Evolutionary conservation across 495 filamentous ascomycete species (phyloP).

Genomic region (Rhypophila decipiens): DNA sequence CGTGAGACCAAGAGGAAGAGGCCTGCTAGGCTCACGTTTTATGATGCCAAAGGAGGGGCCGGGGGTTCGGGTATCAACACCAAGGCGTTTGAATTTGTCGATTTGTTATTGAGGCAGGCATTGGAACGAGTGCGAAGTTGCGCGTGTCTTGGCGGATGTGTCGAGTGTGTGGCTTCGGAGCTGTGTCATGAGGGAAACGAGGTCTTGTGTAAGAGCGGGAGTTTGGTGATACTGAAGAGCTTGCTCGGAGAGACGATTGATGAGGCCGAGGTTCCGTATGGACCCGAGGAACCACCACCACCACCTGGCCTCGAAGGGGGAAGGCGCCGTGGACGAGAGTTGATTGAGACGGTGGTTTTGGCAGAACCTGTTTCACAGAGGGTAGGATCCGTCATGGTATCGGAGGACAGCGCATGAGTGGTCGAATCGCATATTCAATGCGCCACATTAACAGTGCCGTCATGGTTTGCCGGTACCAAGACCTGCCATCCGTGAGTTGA

Average conservation of each 20-base stretch:
- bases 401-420: neutral
- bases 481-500: too few species aligned
- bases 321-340: too few species aligned
- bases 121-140: conserved; percentile 66
- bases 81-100: conserved; percentile 90
- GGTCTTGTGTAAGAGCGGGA: conserved; percentile 90
- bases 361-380: conserved; percentile 54
- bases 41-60: conserved; percentile 85
- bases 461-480: too few species aligned
- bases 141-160: conserved; percentile 70
- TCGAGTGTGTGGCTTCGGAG: conserved; percentile 82
- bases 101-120: conserved; percentile 69
- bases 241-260: conserved; percentile 72
- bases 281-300: conserved; percentile 58
- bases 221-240: conserved; percentile 68
- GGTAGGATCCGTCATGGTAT: conserved; percentile 11
- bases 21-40: conserved; percentile 86
- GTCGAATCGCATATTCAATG: too few species aligned
- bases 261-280: conserved; percentile 73
- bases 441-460: too few species aligned
- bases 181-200: conserved; percentile 81
- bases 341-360: conserved; percentile 77
- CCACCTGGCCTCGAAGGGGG: too few species aligned
- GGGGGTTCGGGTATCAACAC: conserved; percentile 77
- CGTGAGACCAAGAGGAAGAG: conserved; percentile 59